Conservation (phyloP, 116 monocot genomes). For the Dioscorea cayenensis region DNA sequence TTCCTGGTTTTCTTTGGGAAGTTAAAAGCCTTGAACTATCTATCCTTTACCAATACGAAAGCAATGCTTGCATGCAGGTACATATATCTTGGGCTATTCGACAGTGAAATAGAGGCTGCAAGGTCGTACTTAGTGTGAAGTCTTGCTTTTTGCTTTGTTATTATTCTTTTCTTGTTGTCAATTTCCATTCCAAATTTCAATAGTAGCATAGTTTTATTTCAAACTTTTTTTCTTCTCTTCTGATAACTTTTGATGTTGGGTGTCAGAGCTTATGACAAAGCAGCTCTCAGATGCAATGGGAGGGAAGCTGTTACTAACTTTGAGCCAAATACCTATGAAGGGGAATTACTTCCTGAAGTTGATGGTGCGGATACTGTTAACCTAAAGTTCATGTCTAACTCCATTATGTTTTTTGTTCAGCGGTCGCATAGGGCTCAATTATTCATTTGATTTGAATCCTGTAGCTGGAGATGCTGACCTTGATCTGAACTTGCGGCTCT, state of each 20-base stretch:
- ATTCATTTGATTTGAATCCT: neutral
- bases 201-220: neutral
- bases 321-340: conserved; percentile 71
- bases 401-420: neutral
- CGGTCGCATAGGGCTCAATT: neutral
- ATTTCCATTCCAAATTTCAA: neutral
- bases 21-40: neutral
- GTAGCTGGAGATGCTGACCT: neutral
- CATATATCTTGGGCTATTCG: conserved; percentile 95
- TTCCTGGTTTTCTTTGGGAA: neutral
- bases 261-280: conserved; percentile 88
- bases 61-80: conserved; percentile 69
- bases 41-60: conserved; percentile 29
- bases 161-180: neutral
- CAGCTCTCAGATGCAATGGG: conserved; percentile 86
- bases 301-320: conserved; percentile 93
- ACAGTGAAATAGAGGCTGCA: conserved; percentile 94
- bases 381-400: neutral
- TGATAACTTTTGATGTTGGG: conserved; percentile 4
- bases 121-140: conserved; percentile 41
- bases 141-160: conserved; percentile 16
- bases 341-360: conserved; percentile 34
- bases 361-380: conserved; percentile 35
- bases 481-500: conserved; percentile 15
- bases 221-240: conserved; percentile 5